Evolutionary conservation across 2,329 filamentous ascomycete genomes (phyloP).

Genomic region (Fusarium equiseti): DNA sequence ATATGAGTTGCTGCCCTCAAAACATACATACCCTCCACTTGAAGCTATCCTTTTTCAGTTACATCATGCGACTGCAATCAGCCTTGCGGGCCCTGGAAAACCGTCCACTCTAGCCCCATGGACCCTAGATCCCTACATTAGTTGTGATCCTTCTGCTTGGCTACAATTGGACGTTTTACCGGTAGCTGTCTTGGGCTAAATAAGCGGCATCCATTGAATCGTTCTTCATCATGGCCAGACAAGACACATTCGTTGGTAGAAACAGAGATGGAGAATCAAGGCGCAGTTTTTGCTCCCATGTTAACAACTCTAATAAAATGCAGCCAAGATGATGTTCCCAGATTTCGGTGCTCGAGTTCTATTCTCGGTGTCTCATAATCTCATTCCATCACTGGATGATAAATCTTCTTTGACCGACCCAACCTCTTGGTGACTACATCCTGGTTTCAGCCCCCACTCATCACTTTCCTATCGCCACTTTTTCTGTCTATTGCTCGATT

Average conservation of each 20-base stretch:
- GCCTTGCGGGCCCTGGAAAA: slow-evolving; percentile 15
- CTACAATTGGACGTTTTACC: slow-evolving; percentile 18
- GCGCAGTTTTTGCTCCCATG: slow-evolving; percentile 12
- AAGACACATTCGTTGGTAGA: slow-evolving; percentile 19
- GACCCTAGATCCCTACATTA: slow-evolving; percentile 5
- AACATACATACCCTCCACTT: neutral
- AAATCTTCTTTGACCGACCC: slow-evolving; percentile 14
- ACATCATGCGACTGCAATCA: slow-evolving; percentile 26
- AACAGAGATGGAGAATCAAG: slow-evolving; percentile 2
- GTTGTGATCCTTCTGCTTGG: slow-evolving; percentile 22
- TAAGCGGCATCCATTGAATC: neutral
- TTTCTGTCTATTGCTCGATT: neutral
- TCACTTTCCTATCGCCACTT: slow-evolving; percentile 22
- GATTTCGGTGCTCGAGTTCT: slow-evolving; percentile 23
- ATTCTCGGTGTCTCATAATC: slow-evolving; percentile 41
- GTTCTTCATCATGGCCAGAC: neutral
- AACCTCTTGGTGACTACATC: slow-evolving; percentile 21
- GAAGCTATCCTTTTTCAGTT: slow-evolving; percentile 17
- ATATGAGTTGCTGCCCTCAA: neutral
- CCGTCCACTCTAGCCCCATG: slow-evolving; percentile 9
- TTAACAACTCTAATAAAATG: neutral
- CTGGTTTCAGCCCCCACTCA: slow-evolving; percentile 33
- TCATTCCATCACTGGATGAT: neutral
- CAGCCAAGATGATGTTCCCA: slow-evolving; percentile 21
- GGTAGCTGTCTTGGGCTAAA: slow-evolving; percentile 1